Evolutionary conservation across 73 alveolate species (phyloP).

Genomic region (Paramecium octaurelia): DNA sequence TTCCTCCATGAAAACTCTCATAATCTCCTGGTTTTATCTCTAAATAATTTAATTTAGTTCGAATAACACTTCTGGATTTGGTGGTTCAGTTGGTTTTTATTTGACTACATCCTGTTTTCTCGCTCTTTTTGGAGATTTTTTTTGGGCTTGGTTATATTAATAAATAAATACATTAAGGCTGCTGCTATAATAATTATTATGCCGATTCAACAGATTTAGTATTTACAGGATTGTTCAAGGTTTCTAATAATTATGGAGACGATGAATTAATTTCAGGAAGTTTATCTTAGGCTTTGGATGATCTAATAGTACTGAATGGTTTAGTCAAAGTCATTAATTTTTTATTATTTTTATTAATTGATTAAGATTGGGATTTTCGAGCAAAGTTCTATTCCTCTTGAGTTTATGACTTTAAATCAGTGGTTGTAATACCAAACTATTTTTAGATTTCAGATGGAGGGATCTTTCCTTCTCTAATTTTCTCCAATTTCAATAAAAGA

Average conservation of each 20-base stretch:
- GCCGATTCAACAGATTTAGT: not conserved
- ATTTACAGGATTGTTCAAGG: not conserved
- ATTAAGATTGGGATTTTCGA: not conserved
- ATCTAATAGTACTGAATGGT: not conserved
- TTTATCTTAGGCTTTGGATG: not conserved
- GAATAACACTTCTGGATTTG: not conserved
- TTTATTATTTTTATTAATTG: not conserved
- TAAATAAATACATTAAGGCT: not conserved
- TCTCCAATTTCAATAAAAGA: not conserved
- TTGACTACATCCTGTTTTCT: not conserved
- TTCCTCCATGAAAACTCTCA: constrained; percentile 48
- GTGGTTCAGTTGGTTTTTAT: not conserved
- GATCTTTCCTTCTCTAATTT: constrained; percentile 38
- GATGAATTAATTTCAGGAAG: not conserved
- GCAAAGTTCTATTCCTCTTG: not conserved
- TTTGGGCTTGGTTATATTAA: not conserved
- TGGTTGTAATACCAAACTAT: not conserved
- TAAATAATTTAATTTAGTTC: not conserved
- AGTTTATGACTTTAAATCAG: not conserved
- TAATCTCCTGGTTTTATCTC: not conserved
- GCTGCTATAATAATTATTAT: not conserved
- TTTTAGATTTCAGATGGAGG: constrained; percentile 34
- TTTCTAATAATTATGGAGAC: not conserved
- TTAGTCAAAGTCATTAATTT: not conserved
- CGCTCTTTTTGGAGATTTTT: not conserved